Percentiles rank a stretch among this genome's conserved stretches.
Conservation (phyloP, 805 yeast species). For the Yarrowia osloensis region DNA sequence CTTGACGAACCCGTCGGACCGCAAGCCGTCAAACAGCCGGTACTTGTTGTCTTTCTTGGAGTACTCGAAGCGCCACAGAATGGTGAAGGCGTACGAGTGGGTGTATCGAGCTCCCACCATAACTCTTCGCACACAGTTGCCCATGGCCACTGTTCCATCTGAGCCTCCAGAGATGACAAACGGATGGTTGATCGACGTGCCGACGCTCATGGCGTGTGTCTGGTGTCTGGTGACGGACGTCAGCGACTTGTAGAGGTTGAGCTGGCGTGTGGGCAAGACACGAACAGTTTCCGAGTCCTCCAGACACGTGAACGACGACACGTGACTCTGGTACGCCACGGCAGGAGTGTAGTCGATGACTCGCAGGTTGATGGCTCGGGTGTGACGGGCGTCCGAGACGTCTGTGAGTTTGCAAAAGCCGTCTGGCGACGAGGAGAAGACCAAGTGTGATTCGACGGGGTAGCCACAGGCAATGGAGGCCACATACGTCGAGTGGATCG, state of each 20-base stretch:
- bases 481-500: slow-evolving; percentile 5
- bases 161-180: slow-evolving; percentile 51
- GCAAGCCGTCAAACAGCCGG: slow-evolving; percentile 49
- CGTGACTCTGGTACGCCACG: slow-evolving; percentile 37
- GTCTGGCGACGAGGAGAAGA: slow-evolving; percentile 23
- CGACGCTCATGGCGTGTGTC: slow-evolving; percentile 47
- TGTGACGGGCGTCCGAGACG: slow-evolving; percentile 31
- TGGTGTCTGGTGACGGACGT: slow-evolving; percentile 46
- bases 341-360: slow-evolving; percentile 42
- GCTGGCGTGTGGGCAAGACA: slow-evolving; percentile 45
- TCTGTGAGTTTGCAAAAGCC: slow-evolving; percentile 19
- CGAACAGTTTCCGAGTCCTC: slow-evolving; percentile 49
- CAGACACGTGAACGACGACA: slow-evolving; percentile 45
- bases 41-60: slow-evolving; percentile 43
- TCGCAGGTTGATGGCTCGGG: slow-evolving; percentile 33
- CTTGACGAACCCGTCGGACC: slow-evolving; percentile 40
- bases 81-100: slow-evolving; percentile 35
- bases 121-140: slow-evolving; percentile 45
- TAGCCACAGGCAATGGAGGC: slow-evolving; percentile 10
- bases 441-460: neutral
- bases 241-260: slow-evolving; percentile 39
- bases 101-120: slow-evolving; percentile 37
- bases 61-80: slow-evolving; percentile 46
- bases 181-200: slow-evolving; percentile 51
- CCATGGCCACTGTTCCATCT: slow-evolving; percentile 51